These are phyloP conservation scores for Micractinium sp. DNA, from an alignment of 139 green algal genomes.

Conservation along the genomic window DNA sequence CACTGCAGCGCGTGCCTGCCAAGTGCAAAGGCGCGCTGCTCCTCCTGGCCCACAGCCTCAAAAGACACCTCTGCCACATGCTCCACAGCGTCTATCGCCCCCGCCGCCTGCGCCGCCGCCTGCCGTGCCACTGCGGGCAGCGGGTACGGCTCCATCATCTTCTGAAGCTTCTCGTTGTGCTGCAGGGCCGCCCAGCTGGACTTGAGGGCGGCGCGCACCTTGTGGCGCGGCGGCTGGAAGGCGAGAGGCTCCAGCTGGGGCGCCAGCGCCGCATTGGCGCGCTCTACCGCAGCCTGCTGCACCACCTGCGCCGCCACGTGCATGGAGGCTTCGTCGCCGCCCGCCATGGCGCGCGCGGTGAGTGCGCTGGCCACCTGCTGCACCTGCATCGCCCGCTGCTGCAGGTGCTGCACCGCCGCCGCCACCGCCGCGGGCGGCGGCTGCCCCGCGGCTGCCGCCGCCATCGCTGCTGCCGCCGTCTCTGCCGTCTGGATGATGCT, in stretches of 20 bases:
- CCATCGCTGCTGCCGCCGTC: constrained; percentile 13
- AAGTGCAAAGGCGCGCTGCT: not conserved
- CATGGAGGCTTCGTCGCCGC: not conserved
- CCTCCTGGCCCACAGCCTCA: not conserved
- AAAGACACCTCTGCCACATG: not conserved
- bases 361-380: constrained; percentile 7
- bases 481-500: not conserved
- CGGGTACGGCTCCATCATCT: not conserved
- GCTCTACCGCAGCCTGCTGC: not conserved
- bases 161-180: constrained; percentile 10
- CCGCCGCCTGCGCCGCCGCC: not conserved
- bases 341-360: not conserved
- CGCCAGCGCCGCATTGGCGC: not conserved
- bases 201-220: not conserved
- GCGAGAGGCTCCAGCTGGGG: not conserved
- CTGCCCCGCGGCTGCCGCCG: constrained; percentile 8
- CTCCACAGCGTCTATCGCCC: not conserved
- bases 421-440: constrained; percentile 6
- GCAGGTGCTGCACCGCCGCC: not conserved
- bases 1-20: not conserved
- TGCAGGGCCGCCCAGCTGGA: not conserved
- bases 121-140: constrained; percentile 16
- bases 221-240: constrained; percentile 12
- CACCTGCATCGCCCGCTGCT: not conserved
- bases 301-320: not conserved